Base-by-base conservation (phyloP, 371 early-diverging fungal species). In the Mucor mucedo region DNA sequence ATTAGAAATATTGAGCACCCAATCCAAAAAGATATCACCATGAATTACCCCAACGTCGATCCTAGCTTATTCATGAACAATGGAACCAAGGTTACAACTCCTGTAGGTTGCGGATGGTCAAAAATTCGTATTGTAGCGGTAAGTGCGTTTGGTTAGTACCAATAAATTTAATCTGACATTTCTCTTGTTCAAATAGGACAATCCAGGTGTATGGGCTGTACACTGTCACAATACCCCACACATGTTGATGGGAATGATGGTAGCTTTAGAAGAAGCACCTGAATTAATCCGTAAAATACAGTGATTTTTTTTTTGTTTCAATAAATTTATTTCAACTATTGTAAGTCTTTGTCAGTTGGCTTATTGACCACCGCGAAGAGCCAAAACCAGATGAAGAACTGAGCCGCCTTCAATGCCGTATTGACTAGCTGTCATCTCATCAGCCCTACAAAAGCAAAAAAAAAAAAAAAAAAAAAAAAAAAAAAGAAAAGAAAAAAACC, bases 331-430 rank as follows among this genome's bases (percentile, higher is more conserved):
- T 59, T 29, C 6, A 33, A 49, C 32, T 45, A 40, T 28, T 53
- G 29, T n/a, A 35, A 21, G 16, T 49, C 30, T 56, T 30, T 13
- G 5, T 50, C 7, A 40, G 28, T 58, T 32, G 39, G n/a, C 21
- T 60, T 65, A 72, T 52, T 66, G 57, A 41, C 99, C 99, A 55
- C 99, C 99, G 77, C 99, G 94, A 58, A 99, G 89, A 32, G 99
- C 97, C 65, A 99, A 84, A 11, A 99, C 98, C 80, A 99, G 86
- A 78, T 99, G 99, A 48, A 99, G 84, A 14, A 97, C 95, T 11
- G 91, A 91, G 30, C 97, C 98, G 49, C 91, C 93, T 65, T 85
- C 87, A 65, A 98, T 90, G 61, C 82, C 83, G 75, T 92, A 95
- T 21, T 93, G 90, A 1, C 65, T 68, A 1, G 93, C 92, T 10